phyloP scores from a whole-genome alignment of 441 rosid genomes.

The Gossypium trilobum region DNA sequence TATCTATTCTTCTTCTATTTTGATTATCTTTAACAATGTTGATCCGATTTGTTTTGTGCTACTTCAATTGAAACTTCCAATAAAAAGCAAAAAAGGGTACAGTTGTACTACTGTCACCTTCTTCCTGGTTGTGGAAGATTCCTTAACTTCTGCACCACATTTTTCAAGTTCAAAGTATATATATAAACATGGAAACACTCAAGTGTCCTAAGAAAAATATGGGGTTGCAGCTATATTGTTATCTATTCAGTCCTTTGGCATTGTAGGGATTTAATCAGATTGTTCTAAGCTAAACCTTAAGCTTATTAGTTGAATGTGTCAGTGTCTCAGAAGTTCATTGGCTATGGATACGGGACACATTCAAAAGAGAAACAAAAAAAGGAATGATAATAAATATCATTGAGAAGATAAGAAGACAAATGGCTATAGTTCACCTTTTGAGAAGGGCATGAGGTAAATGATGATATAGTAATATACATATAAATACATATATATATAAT shows the following conservation, averaged over 20 bases:
- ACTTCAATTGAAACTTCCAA: conserved; percentile 20
- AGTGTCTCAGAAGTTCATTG: background rate
- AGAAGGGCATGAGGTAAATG: background rate
- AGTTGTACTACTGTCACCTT: conserved; percentile 10
- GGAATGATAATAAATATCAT: background rate
- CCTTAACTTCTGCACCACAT: conserved; percentile 13
- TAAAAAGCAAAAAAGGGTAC: conserved; percentile 5
- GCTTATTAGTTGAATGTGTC: background rate
- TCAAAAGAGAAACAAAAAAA: background rate
- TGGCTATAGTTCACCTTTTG: background rate
- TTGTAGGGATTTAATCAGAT: background rate
- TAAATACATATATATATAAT: background rate
- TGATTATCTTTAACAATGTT: conserved; percentile 17
- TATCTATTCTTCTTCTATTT: background rate
- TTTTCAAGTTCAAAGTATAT: conserved; percentile 14
- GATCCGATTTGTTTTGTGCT: background rate
- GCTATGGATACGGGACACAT: background rate
- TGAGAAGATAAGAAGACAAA: background rate
- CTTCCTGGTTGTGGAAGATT: conserved; percentile 13
- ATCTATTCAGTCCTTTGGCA: background rate
- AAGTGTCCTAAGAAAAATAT: background rate
- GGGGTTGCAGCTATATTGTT: too few species aligned
- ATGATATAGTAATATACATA: background rate
- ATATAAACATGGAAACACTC: background rate
- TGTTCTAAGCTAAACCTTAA: background rate